These are phyloP conservation scores for Lentinula raphanica DNA, from an alignment of 768 basidiomycete genomes.

Conservation along the genomic window DNA sequence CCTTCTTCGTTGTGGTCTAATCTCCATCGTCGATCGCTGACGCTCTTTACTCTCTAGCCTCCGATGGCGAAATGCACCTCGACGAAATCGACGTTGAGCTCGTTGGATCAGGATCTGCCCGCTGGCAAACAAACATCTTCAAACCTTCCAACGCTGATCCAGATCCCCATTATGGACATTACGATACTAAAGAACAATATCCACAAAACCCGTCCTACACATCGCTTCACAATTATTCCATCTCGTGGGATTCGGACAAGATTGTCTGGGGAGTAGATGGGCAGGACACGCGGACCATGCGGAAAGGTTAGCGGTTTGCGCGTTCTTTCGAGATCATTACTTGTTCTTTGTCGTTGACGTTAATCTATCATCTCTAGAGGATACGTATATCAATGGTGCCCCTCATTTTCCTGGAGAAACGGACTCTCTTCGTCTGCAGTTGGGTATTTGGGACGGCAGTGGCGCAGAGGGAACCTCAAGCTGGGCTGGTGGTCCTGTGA, in stretches of 20 bases:
- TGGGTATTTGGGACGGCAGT: slow-evolving; percentile 35
- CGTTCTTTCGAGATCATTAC: not conserved
- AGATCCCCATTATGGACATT: slow-evolving; percentile 25
- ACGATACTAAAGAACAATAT: slow-evolving; percentile 12
- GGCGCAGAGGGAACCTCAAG: slow-evolving; percentile 28
- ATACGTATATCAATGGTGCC: slow-evolving; percentile 26
- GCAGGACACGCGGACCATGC: slow-evolving; percentile 20
- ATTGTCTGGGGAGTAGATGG: slow-evolving; percentile 31
- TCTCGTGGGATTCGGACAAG: slow-evolving; percentile 28
- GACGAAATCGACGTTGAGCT: slow-evolving; percentile 34
- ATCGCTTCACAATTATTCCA: slow-evolving; percentile 22
- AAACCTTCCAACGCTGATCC: slow-evolving; percentile 20
- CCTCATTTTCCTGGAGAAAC: slow-evolving; percentile 23
- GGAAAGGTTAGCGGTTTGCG: slow-evolving; percentile 4
- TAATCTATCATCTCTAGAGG: slow-evolving; percentile 11
- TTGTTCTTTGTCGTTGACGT: not conserved
- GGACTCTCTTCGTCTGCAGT: slow-evolving; percentile 25
- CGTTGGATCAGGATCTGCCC: slow-evolving; percentile 24
- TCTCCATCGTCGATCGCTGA: not conserved
- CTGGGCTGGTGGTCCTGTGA: slow-evolving; percentile 32
- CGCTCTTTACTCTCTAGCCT: not conserved
- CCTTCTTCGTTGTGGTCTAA: not conserved
- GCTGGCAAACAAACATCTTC: slow-evolving; percentile 34
- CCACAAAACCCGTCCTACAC: slow-evolving; percentile 5
- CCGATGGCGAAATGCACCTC: slow-evolving; percentile 8